phyloP scores from a whole-genome alignment of 2,329 filamentous ascomycete genomes.

The Plenodomus tracheiphilus region DNA sequence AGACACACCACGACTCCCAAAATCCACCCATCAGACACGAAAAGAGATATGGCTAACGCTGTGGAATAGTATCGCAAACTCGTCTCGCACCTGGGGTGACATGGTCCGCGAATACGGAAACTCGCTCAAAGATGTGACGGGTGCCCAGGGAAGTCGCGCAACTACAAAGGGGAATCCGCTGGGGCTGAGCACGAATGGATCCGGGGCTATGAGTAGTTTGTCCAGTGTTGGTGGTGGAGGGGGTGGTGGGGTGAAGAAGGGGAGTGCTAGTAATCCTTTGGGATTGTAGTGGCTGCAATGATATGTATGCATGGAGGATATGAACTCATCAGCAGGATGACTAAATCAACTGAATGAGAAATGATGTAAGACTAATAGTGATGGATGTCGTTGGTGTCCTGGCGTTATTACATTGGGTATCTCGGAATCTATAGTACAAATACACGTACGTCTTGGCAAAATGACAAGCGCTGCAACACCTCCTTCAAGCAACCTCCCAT shows the following conservation, averaged over 20 bases:
- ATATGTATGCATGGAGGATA: background rate
- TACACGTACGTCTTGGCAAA: no score
- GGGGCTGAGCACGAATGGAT: constrained; percentile 42
- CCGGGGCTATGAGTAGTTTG: constrained; percentile 34
- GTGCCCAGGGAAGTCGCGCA: constrained; percentile 49
- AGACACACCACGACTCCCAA: no score
- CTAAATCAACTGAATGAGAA: no score
- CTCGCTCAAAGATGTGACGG: constrained; percentile 53
- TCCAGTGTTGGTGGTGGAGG: constrained; percentile 18
- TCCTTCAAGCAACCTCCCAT: constrained; percentile 20
- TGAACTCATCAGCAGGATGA: no score
- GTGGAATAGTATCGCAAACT: constrained; percentile 46
- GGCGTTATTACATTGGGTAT: background rate
- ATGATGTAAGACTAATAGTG: no score
- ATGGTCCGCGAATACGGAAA: constrained; percentile 55
- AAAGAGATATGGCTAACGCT: no score
- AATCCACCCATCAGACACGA: no score
- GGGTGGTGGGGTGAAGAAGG: constrained; percentile 25
- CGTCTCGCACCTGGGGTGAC: constrained; percentile 53
- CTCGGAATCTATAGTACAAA: background rate
- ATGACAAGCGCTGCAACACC: no score
- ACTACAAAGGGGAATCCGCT: constrained; percentile 53
- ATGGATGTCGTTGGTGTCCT: background rate
- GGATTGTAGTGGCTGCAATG: constrained; percentile 34
- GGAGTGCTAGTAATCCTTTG: constrained; percentile 48